Evolutionary conservation across 306 rosid species (phyloP), one percentile per base, ranked within the genome.

Genomic region (Prosopis cineraria): DNA sequence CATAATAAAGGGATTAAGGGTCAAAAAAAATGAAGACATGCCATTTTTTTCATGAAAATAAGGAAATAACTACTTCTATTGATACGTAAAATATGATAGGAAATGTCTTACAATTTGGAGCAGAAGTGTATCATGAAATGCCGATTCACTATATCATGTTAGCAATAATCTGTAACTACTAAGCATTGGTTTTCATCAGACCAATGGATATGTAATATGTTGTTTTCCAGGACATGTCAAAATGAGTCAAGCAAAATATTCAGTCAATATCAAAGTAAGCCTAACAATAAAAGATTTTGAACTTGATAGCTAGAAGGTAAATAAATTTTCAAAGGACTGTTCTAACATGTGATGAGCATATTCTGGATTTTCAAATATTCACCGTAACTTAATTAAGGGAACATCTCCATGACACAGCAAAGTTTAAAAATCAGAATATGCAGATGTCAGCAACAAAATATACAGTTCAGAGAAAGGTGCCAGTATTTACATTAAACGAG

Each of bases 381-480:
- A 80, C 67, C 24, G 22, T 62, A 50, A 62, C 62, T 47, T 48
- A 62, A 53, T 55, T 27, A 50, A 19, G 74, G 24, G 47, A 69
- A 22, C 27, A 52, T 52, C 59, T n/a, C 59, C 59, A 0, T 52
- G 27, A 52, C 12, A n/a, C 59, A 73, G 33, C 78, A 73, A 31
- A 62, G 43, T 34, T 30, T 27, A 7, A 8, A 8, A 13, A 19
- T 31, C 63, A 64, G 39, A 85, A 70, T 14, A 29, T 19, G 43
- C 40, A 44, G 45, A 16, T 12, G 20, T 47, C 31, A 78, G 78
- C 83, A 85, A 50, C 72, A 74, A 69, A 77, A 78, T 66, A 29
- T 39, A 74, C 66, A 81, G 47, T 17, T 53, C 65, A 76, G 37
- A 76, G 37, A 37, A 40, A 56, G 62, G 69, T 25, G 30, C 59